Conservation (phyloP, 495 filamentous ascomycete genomes). For the Penicillium egyptiacum region DNA sequence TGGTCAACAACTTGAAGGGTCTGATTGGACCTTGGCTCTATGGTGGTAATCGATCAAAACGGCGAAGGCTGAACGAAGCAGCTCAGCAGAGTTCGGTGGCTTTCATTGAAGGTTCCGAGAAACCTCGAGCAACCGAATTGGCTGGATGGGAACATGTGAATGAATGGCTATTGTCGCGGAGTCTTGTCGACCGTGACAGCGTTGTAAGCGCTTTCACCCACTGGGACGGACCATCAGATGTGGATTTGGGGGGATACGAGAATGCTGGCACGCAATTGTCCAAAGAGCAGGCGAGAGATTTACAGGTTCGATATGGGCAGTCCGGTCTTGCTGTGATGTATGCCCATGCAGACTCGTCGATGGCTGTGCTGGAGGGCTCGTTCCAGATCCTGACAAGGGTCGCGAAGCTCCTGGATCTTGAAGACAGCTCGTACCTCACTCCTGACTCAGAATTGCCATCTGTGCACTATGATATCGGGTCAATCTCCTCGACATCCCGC, state of each 20-base stretch:
- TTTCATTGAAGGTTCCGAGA: slow-evolving; percentile 25
- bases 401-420: slow-evolving; percentile 58
- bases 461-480: slow-evolving; percentile 35
- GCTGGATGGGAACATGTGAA: slow-evolving; percentile 77
- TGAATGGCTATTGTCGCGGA: slow-evolving; percentile 73
- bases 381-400: slow-evolving; percentile 63
- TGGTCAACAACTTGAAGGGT: slow-evolving; percentile 71
- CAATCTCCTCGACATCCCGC: slow-evolving; percentile 46
- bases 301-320: slow-evolving; percentile 67
- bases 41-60: slow-evolving; percentile 63
- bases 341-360: slow-evolving; percentile 58
- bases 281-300: slow-evolving; percentile 51
- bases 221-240: slow-evolving; percentile 80
- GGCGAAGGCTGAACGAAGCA: slow-evolving; percentile 49
- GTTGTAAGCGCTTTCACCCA: slow-evolving; percentile 63
- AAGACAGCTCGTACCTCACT: slow-evolving; percentile 45
- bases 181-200: slow-evolving; percentile 45
- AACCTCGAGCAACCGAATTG: slow-evolving; percentile 20
- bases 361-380: slow-evolving; percentile 59
- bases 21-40: slow-evolving; percentile 83
- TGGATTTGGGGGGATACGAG: slow-evolving; percentile 73
- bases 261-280: slow-evolving; percentile 45
- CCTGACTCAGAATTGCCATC: slow-evolving; percentile 27
- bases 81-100: slow-evolving; percentile 33
- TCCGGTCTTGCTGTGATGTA: slow-evolving; percentile 73